These are phyloP conservation scores for Geotrichum restrictum DNA, from an alignment of 1,139 yeast genomes.

Conservation along the genomic window DNA sequence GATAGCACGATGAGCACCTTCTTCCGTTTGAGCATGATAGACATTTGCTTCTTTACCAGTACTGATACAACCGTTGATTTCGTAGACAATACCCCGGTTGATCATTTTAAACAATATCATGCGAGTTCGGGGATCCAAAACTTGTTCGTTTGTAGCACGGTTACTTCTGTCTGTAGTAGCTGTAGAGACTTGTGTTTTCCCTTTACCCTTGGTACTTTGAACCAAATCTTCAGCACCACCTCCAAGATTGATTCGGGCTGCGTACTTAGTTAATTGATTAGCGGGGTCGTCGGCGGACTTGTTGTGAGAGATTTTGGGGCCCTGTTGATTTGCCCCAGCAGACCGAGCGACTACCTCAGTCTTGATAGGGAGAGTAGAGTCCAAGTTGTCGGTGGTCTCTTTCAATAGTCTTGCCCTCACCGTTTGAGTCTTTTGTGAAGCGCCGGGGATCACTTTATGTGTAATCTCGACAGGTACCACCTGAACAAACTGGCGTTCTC, in stretches of 20 bases:
- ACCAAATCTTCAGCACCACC: constrained; percentile 20
- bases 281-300: constrained; percentile 23
- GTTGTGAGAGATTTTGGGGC: constrained; percentile 16
- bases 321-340: constrained; percentile 25
- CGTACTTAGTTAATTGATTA: constrained; percentile 16
- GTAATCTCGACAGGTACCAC: not conserved
- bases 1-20: constrained; percentile 58
- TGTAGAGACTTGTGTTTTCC: constrained; percentile 17
- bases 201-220: constrained; percentile 21
- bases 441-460: not conserved
- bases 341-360: constrained; percentile 8
- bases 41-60: constrained; percentile 99
- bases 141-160: constrained; percentile 95
- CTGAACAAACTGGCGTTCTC: constrained; percentile 23
- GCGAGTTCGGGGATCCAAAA: constrained; percentile 89
- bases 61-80: constrained; percentile 88
- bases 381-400: not conserved
- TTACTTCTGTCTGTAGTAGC: constrained; percentile 64
- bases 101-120: constrained; percentile 75
- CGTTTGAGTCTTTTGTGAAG: not conserved
- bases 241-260: constrained; percentile 21
- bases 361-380: not conserved
- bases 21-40: constrained; percentile 82
- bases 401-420: too few species aligned
- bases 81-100: constrained; percentile 74